Conservation (phyloP, 352 stramenopile species). For the Elongisporangium anandrum region DNA sequence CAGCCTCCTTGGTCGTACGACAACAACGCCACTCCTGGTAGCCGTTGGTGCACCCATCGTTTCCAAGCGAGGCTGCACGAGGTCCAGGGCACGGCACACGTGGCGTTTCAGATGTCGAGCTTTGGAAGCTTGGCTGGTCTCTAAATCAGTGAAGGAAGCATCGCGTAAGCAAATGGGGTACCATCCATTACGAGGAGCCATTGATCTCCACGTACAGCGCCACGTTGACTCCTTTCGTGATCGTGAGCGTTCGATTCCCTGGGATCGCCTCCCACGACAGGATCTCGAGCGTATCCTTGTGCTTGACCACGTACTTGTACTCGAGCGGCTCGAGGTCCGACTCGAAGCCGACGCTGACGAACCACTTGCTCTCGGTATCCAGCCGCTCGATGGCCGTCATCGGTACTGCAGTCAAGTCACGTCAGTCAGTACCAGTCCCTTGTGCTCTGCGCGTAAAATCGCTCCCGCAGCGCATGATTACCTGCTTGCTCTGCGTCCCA, state of each 20-base stretch:
- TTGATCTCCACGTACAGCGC: constrained; percentile 57
- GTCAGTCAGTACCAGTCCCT: constrained; percentile 1
- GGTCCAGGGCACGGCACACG: constrained; percentile 31
- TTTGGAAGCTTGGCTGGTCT: constrained; percentile 31
- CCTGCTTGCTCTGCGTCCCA: constrained; percentile 57
- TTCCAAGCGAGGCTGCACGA: constrained; percentile 41
- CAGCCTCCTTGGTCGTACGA: constrained; percentile 48
- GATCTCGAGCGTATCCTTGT: constrained; percentile 24
- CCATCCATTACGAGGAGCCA: neutral
- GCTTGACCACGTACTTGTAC: constrained; percentile 80
- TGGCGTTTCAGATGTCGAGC: constrained; percentile 45
- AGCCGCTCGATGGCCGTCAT: constrained; percentile 28
- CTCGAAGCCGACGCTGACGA: constrained; percentile 24
- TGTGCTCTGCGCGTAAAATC: neutral
- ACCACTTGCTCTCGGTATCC: constrained; percentile 33
- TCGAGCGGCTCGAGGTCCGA: constrained; percentile 29
- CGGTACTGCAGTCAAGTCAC: constrained; percentile 23
- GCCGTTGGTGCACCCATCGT: constrained; percentile 64
- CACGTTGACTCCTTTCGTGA: constrained; percentile 36
- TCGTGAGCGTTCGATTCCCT: constrained; percentile 58
- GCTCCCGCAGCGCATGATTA: constrained; percentile 4
- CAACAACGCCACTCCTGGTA: constrained; percentile 65
- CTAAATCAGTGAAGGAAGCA: constrained; percentile 8
- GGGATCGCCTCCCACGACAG: constrained; percentile 72
- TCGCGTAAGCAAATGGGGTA: neutral